A percentile compares a stretch with the other conserved stretches of the same genome.
phyloP scores from a whole-genome alignment of 2,329 filamentous ascomycete genomes.

The Talaromyces sp. region DNA sequence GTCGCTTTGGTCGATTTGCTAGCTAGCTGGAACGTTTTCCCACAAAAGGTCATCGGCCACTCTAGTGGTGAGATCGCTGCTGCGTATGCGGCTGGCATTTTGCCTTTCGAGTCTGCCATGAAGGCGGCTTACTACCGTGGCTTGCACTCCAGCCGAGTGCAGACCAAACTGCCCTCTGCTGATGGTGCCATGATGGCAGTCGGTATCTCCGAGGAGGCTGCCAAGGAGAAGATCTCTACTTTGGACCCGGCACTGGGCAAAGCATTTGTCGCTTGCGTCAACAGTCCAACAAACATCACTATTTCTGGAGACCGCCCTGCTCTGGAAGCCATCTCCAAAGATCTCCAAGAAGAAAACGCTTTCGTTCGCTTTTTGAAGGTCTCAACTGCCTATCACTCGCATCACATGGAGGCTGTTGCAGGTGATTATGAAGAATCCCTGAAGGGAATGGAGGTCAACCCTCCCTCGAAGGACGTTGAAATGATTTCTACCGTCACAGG shows the following conservation, averaged over 20 bases:
- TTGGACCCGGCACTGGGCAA: constrained; percentile 12
- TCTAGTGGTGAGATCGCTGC: constrained; percentile 37
- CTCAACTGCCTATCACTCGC: constrained; percentile 27
- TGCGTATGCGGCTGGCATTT: constrained; percentile 40
- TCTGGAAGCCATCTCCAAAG: constrained; percentile 20
- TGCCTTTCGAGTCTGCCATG: constrained; percentile 21
- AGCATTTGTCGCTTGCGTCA: constrained; percentile 22
- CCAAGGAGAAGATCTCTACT: constrained; percentile 10
- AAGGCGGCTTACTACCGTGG: constrained; percentile 26
- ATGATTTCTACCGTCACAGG: constrained; percentile 24
- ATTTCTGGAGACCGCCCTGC: constrained; percentile 22
- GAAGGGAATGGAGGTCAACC: constrained; percentile 16
- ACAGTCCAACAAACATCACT: constrained; percentile 23
- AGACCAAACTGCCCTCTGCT: constrained; percentile 13
- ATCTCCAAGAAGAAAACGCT: constrained; percentile 16
- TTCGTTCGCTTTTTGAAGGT: constrained; percentile 26
- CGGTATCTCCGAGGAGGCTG: constrained; percentile 15
- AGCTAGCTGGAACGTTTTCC: constrained; percentile 17
- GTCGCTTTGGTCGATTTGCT: constrained; percentile 27
- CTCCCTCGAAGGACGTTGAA: constrained; percentile 13
- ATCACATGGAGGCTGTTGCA: constrained; percentile 21
- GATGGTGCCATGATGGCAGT: constrained; percentile 26
- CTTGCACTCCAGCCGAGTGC: constrained; percentile 32
- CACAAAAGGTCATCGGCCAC: constrained; percentile 23
- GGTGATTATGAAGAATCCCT: constrained; percentile 17